Conservation (phyloP, 1,284 basidiomycete species). For the Gomphus bonarii region DNA sequence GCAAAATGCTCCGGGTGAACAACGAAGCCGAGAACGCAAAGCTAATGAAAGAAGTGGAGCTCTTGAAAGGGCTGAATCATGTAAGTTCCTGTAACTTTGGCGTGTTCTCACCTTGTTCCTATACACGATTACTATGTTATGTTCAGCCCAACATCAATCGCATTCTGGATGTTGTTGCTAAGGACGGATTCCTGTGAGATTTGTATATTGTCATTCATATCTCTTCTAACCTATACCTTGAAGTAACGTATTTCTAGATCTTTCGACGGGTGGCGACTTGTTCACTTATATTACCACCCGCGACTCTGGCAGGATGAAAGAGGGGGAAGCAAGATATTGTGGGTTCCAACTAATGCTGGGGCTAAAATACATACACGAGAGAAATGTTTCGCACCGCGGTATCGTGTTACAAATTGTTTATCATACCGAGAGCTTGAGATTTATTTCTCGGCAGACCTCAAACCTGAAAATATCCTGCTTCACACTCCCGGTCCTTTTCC, state of each 20-base stretch:
- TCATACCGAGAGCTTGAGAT: neutral
- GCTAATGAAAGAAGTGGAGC: constrained; percentile 67
- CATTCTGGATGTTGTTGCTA: constrained; percentile 58
- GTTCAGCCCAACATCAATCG: constrained; percentile 71
- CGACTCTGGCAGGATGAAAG: constrained; percentile 43
- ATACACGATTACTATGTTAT: neutral
- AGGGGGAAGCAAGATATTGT: constrained; percentile 77
- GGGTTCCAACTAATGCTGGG: constrained; percentile 72
- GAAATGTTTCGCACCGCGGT: constrained; percentile 76
- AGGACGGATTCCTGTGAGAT: constrained; percentile 47
- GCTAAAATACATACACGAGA: constrained; percentile 64
- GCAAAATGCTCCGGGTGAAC: constrained; percentile 65
- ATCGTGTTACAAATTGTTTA: constrained; percentile 13
- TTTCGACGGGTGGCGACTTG: constrained; percentile 69
- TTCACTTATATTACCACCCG: constrained; percentile 64
- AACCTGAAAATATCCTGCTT: constrained; percentile 84
- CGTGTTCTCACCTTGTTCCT: neutral
- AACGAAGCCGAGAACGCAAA: constrained; percentile 44
- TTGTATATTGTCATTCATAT: neutral
- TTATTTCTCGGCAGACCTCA: constrained; percentile 45
- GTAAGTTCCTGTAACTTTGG: constrained; percentile 28
- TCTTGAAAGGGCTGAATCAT: constrained; percentile 60
- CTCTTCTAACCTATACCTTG: neutral
- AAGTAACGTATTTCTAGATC: constrained; percentile 68
- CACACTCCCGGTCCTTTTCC: constrained; percentile 69